Evolutionary conservation across 2,329 filamentous ascomycete species (phyloP), one percentile per base, ranked within the genome.

Genomic region (Ophioceras dolichostomum): DNA sequence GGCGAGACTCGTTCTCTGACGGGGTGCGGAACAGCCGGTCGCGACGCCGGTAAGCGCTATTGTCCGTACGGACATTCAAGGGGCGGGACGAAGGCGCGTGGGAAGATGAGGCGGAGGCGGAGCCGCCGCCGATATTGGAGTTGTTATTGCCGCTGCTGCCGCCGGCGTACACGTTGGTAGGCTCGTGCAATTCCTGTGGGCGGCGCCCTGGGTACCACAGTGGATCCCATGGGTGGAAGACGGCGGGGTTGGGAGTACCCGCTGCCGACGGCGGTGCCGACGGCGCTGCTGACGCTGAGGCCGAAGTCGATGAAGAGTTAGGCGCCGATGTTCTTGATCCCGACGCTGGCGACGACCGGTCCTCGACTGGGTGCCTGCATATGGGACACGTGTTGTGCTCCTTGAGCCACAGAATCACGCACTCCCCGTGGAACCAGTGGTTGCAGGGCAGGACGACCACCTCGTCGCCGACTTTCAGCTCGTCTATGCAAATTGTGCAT

Each of bases 401-500:
- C 49, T 73, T 75, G 36, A 96, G 62, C 89, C 89, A 96, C 35
- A 83, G 67, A 18, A 76, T 70, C 24, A 91, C 83, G 49, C 89
- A 96, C 19, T 73, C 65, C 40, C 79, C 79, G 51, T 95, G 89
- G 55, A 94, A 96, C 85, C 86, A 94, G 53, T 98, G 91, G 41
- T 76, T 81, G 60, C 91, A 98, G 0, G 87, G 87, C 36, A 98
- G 60, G 32, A 79, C 70, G 0, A 83, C 73, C 5, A 89, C 84
- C 52, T 83, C 76, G 21, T 83, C 77, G 10, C 77, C 82, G 26
- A 83, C 52, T 19, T 74, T 68, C 43, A 93, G 79, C 20, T 83
- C 74, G 39, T 95, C 87, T 65, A 96, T 94, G 59, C 91, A 98
- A 41, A 98, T 94, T 26, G 84, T 88, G 56, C 91, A 98, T 52